A percentile compares a stretch with the other conserved stretches of the same genome.
Conservation (phyloP, 306 rosid genomes). For the Mucuna pruriens region DNA sequence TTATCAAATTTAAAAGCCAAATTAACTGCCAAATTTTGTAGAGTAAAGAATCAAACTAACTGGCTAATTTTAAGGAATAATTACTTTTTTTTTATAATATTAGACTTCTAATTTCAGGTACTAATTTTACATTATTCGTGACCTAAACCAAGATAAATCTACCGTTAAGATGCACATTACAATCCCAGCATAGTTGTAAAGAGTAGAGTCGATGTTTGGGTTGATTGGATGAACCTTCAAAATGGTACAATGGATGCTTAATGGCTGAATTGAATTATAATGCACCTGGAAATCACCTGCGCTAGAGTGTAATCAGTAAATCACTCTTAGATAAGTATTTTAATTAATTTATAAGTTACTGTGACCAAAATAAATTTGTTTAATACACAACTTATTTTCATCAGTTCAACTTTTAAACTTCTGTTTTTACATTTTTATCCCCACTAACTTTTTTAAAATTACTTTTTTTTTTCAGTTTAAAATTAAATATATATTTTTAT, state of each 20-base stretch:
- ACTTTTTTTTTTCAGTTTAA: too few relatives aligned
- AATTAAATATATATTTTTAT: too few relatives aligned
- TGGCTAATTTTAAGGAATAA: background rate
- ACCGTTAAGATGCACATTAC: background rate
- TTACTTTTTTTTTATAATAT: background rate
- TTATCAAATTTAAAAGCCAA: background rate
- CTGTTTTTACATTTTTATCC: too few relatives aligned
- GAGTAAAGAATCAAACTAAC: background rate
- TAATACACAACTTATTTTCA: too few relatives aligned
- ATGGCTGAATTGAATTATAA: background rate
- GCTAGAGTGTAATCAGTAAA: too few relatives aligned
- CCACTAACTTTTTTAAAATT: too few relatives aligned
- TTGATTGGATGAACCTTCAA: too few relatives aligned
- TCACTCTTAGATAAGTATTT: too few relatives aligned
- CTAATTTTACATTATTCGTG: background rate
- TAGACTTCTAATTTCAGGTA: background rate
- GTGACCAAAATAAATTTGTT: too few relatives aligned
- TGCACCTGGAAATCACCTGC: background rate
- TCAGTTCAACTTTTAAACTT: too few relatives aligned
- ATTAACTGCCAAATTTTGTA: background rate
- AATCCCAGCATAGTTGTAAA: background rate
- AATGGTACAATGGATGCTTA: too few relatives aligned
- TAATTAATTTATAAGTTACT: too few relatives aligned
- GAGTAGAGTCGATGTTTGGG: background rate
- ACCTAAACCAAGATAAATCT: background rate